Evolutionary conservation across 805 yeast species (phyloP), one percentile per base, ranked within the genome.

Genomic region (Nakazawaea laoshanensis): DNA sequence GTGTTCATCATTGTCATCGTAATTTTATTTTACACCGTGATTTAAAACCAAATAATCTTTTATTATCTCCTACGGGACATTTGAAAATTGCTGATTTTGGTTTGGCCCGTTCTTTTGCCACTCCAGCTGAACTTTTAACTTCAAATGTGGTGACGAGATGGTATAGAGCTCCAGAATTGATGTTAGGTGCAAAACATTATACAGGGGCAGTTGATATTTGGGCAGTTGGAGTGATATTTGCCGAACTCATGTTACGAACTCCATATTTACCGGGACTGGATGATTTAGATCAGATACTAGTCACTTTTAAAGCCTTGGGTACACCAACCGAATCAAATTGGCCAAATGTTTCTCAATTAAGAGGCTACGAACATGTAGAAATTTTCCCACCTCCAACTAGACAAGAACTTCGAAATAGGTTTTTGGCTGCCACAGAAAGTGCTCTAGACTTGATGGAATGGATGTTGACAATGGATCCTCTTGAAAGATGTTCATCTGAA

Each of bases 61-160:
- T 92, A 35, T 61, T 92, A 23, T 81, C 95, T 0, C 92, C 95
- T 0, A 73, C 71, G 39, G 98, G 99, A 1, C 77, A 81, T 42
- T 64, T 92, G 39, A 92, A 92, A 53, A 69, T 92, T 40, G 98
- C 98, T 3, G 99, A 92, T 84, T 92, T 92, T 62, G 98, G 98
- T 44, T 64, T 89, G 28, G 97, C 97, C 0, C 63, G 98, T 41
- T 72, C 88, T 2, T 61, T 85, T 37, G 89, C 94, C 0, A 67
- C 78, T 16, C 84, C 88, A 0, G 73, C 75, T 38, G 92, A 82
- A 42, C 71, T 67, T 28, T 61, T 92, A 53, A 84, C 97, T 0
- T 83, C 95, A 2, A 89, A 88, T 42, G 99, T 92, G 4, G 98
- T 92, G 2, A 92, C 99, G 3, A 61, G 97, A 39, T 92, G 99